Base-by-base conservation (phyloP, 257 asterid genomes). In the Solanum chaucha region DNA sequence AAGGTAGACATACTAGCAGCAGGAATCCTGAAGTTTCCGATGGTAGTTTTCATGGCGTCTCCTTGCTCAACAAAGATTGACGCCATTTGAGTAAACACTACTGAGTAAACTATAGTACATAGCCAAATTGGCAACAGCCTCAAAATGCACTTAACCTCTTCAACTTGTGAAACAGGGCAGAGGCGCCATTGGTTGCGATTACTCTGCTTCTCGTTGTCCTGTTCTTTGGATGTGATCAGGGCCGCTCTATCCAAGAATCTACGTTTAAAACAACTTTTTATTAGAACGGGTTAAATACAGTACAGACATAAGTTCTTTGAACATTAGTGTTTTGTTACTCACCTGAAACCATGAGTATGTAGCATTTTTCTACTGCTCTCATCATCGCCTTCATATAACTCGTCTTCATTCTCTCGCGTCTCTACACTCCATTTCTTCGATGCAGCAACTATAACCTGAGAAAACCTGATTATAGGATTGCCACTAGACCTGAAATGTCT, bases 1-100 rank as follows among this genome's bases (percentile, higher is more conserved):
- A n/a, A n/a, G n/a, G n/a, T n/a, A n/a, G n/a, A n/a, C n/a, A n/a
- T 97, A 90, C 99, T 95, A 5, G 99, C 98, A 3, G 99, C 93
- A 0, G 99, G 99, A 86, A 97, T 92, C n/a, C 92, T 85, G 93
- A 97, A 96, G 92, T 90, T 91, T 24, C 92, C 92, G 6, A 96
- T 58, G 13, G 61, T 81, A 2, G 98, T 96, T 46, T 87, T 93
- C 99, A 97, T 97, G 8, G 98, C 95, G 20, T 94, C 99, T 2
- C 99, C 99, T 92, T 97, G 99, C 81, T 94, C 99, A 0, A 97
- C 99, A 11, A 97, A 97, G 36, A 97, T 92, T 0, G 99, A 97
- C 61, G 99, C 99, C 99, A 97, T 97, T 38, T 97, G 99, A 0
- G 99, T 97, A 90, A 94, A 97, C 40, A 94, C 99, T 5, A 97